These are phyloP conservation scores for Dryadomyces quercivorus DNA, from an alignment of 2,329 filamentous ascomycete genomes.

Conservation along the genomic window DNA sequence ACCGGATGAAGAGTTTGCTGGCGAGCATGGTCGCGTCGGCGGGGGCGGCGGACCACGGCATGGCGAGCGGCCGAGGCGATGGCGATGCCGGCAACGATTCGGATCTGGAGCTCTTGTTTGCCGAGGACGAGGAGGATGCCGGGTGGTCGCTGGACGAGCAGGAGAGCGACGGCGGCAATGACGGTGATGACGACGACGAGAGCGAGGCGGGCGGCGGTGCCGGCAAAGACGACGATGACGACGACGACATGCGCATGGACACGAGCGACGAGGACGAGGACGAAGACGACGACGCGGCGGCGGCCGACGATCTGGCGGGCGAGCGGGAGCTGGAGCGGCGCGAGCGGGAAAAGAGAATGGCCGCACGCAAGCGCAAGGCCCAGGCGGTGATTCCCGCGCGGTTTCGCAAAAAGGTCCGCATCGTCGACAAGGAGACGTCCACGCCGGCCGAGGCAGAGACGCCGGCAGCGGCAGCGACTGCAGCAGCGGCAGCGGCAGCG, in stretches of 20 bases:
- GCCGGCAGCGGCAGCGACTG: constrained; percentile 23
- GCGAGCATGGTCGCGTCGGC: constrained; percentile 53
- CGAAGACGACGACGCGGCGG: constrained; percentile 50
- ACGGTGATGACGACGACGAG: constrained; percentile 44
- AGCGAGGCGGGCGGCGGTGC: constrained; percentile 30
- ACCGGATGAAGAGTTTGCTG: constrained; percentile 67
- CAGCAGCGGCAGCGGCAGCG: constrained; percentile 7
- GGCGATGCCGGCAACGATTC: constrained; percentile 29
- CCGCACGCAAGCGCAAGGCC: constrained; percentile 68
- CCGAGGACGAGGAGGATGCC: constrained; percentile 56
- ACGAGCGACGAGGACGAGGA: constrained; percentile 76
- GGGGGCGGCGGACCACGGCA: neutral
- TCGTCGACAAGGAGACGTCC: constrained; percentile 32
- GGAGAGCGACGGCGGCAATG: constrained; percentile 68
- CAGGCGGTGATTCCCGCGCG: constrained; percentile 60
- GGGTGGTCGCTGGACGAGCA: constrained; percentile 63
- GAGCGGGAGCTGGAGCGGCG: constrained; percentile 76
- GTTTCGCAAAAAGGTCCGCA: constrained; percentile 65
- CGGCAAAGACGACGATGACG: constrained; percentile 50
- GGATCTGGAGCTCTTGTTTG: constrained; percentile 63
- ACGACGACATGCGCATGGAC: constrained; percentile 73
- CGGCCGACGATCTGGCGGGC: constrained; percentile 59
- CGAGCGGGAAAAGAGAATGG: constrained; percentile 54
- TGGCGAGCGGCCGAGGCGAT: neutral
- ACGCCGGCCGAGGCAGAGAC: constrained; percentile 23